Conservation (phyloP, 2,329 filamentous ascomycete genomes). For the Aspergillus fijiensis region DNA sequence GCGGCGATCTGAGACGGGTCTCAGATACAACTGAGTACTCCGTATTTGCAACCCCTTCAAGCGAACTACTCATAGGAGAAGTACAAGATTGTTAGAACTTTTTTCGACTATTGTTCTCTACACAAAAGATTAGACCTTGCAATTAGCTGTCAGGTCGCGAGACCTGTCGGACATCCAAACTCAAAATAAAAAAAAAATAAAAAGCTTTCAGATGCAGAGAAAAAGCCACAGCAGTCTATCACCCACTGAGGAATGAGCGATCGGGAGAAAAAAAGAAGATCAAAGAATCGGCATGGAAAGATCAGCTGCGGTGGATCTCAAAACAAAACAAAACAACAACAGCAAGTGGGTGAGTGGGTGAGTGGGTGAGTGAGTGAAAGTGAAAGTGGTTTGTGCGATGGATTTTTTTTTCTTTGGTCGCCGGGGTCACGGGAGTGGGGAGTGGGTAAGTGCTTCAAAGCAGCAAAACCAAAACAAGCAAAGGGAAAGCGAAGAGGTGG, state of each 20-base stretch:
- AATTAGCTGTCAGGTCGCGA: background rate
- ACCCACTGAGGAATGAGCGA: background rate
- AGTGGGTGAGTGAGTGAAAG: no score
- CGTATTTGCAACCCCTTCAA: no score
- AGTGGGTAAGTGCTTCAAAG: conserved; percentile 25
- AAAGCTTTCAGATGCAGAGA: no score
- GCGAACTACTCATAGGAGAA: no score
- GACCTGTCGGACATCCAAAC: no score
- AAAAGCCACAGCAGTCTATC: no score
- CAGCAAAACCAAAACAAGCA: conserved; percentile 41
- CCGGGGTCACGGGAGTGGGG: conserved; percentile 30
- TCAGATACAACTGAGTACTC: no score
- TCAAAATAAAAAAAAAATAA: background rate
- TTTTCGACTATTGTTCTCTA: background rate
- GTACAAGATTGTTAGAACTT: background rate
- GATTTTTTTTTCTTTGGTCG: conserved; percentile 26
- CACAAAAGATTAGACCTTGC: no score
- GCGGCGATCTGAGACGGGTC: no score
- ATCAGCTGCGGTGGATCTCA: background rate
- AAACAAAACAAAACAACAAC: background rate
- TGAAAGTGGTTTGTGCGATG: conserved; percentile 21
- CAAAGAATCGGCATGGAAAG: conserved; percentile 6
- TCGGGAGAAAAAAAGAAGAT: background rate
- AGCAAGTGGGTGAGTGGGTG: background rate
- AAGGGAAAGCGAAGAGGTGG: conserved; percentile 14